A percentile compares a stretch with the other conserved stretches of the same genome.
Evolutionary conservation across 2,329 filamentous ascomycete genomes (phyloP).

Genomic region (Beauveria rudraprayagi): DNA sequence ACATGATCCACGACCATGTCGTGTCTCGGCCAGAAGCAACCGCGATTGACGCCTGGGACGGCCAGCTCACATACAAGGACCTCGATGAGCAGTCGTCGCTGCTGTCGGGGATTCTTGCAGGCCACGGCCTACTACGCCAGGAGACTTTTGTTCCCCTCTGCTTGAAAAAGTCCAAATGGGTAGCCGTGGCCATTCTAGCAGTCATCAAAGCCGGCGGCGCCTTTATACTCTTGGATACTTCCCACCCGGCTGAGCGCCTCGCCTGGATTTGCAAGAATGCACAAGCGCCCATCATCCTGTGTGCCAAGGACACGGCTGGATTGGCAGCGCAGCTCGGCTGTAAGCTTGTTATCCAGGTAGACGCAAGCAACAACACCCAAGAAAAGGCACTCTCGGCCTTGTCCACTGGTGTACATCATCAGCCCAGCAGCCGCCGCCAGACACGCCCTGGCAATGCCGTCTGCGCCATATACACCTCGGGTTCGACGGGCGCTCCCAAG

Average conservation of each 20-base stretch:
- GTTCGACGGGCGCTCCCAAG: background rate
- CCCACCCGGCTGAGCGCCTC: conserved; percentile 2
- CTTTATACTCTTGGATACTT: conserved; percentile 35
- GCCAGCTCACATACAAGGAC: conserved; percentile 30
- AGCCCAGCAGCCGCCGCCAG: background rate
- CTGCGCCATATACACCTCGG: background rate
- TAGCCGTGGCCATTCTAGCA: conserved; percentile 20
- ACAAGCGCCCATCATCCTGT: background rate
- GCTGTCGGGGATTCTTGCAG: background rate
- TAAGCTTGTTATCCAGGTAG: background rate
- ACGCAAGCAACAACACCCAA: background rate
- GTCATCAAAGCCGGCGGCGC: conserved; percentile 38
- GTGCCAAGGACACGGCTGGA: background rate
- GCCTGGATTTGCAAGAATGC: background rate
- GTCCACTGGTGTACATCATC: background rate
- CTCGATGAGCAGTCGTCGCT: background rate
- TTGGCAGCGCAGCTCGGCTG: background rate
- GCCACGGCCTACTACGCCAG: conserved; percentile 21
- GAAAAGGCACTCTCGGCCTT: background rate
- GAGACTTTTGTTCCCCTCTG: conserved; percentile 22
- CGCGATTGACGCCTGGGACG: conserved; percentile 41
- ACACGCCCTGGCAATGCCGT: background rate
- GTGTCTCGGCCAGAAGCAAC: background rate
- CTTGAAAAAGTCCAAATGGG: conserved; percentile 23
- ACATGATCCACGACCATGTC: background rate